A percentile compares a stretch with the other conserved stretches of the same genome.
Evolutionary conservation across 1,284 basidiomycete genomes (phyloP).

Genomic region (Tilletia walkeri): DNA sequence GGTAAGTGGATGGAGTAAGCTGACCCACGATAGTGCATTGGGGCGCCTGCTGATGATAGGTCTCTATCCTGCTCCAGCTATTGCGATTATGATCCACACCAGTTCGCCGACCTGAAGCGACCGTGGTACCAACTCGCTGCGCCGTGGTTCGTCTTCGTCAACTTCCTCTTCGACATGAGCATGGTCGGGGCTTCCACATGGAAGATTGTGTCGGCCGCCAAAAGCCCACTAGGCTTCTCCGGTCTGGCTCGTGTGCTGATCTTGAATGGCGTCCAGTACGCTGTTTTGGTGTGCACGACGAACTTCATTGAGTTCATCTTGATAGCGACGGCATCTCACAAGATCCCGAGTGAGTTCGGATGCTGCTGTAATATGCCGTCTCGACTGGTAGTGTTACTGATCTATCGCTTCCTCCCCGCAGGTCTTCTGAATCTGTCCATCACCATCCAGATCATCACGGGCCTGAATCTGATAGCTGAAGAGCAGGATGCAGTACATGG

Average conservation of each 20-base stretch:
- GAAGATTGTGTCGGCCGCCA: background rate
- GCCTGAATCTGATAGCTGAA: constrained; percentile 3
- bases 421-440: constrained; percentile 15
- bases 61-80: background rate
- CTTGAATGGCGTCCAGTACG: constrained; percentile 8
- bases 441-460: constrained; percentile 12
- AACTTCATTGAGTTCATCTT: constrained; percentile 13
- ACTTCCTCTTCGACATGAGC: constrained; percentile 1
- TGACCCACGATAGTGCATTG: too few relatives aligned
- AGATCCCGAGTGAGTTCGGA: constrained; percentile 8
- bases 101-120: background rate
- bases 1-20: background rate
- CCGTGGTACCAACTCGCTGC: constrained; percentile 10
- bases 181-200: constrained; percentile 6
- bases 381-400: too few relatives aligned
- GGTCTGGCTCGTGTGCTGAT: background rate
- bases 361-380: background rate
- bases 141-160: constrained; percentile 9
- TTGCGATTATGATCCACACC: background rate
- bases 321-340: background rate
- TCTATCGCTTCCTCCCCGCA: background rate
- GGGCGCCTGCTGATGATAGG: too few relatives aligned
- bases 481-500: constrained; percentile 16
- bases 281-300: background rate
- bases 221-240: constrained; percentile 10